Conservation (phyloP, 2,329 filamentous ascomycete species). For the Clonostachys solani region DNA sequence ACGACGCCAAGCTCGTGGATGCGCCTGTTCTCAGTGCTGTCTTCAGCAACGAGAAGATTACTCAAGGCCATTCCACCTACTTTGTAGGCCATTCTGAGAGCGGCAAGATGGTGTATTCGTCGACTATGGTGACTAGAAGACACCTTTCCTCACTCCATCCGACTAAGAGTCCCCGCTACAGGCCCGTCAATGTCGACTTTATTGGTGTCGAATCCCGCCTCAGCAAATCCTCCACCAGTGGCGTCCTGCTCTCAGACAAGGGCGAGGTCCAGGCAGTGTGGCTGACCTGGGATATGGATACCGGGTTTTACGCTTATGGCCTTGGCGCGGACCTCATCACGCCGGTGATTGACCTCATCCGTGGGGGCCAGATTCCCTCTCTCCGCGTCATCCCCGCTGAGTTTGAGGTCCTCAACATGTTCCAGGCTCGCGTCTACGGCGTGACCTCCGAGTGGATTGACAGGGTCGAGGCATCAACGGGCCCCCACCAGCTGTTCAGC, state of each 20-base stretch:
- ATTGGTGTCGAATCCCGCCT: slow-evolving; percentile 95
- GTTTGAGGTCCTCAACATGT: slow-evolving; percentile 93
- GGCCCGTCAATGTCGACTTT: slow-evolving; percentile 92
- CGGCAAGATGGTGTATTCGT: slow-evolving; percentile 85
- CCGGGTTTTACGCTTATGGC: slow-evolving; percentile 95
- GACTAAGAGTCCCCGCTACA: slow-evolving; percentile 85
- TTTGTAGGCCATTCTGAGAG: slow-evolving; percentile 99
- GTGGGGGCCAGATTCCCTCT: slow-evolving; percentile 72
- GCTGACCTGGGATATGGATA: slow-evolving; percentile 95
- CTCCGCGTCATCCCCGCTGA: slow-evolving; percentile 91
- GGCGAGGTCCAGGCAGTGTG: slow-evolving; percentile 93
- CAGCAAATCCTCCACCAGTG: slow-evolving; percentile 86
- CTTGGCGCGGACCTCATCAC: slow-evolving; percentile 84
- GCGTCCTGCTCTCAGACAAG: slow-evolving; percentile 84
- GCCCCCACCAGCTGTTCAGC: slow-evolving; percentile 96
- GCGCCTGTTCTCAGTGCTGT: slow-evolving; percentile 88
- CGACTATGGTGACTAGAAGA: slow-evolving; percentile 97
- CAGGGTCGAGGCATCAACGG: slow-evolving; percentile 82
- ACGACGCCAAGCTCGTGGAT: slow-evolving; percentile 89
- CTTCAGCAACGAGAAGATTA: slow-evolving; percentile 76
- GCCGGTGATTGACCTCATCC: slow-evolving; percentile 84
- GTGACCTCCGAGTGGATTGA: slow-evolving; percentile 95
- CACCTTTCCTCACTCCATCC: slow-evolving; percentile 91
- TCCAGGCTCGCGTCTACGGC: slow-evolving; percentile 94
- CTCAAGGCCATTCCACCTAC: slow-evolving; percentile 89